A percentile compares a stretch with the other conserved stretches of the same genome.
Evolutionary conservation across 192 early-diverging fungal species (phyloP).

Genomic region (Cetraspora pellucida): DNA sequence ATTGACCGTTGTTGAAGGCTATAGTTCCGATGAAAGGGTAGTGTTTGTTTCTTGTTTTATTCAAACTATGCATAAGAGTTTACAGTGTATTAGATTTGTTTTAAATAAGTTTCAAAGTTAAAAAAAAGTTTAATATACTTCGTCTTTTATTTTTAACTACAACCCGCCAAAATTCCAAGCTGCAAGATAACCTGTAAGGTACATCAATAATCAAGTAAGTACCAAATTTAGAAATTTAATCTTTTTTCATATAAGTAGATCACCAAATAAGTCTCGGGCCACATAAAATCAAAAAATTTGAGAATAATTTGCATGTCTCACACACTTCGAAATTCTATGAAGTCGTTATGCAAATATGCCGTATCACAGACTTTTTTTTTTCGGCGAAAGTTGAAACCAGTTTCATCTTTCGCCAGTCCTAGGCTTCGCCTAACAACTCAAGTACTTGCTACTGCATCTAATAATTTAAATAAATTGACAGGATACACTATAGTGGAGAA

Average conservation of each 20-base stretch:
- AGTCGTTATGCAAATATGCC: background rate
- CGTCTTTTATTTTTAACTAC: no score
- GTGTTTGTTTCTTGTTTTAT: background rate
- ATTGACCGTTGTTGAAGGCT: no score
- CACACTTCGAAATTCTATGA: background rate
- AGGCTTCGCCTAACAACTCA: no score
- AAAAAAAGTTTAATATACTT: no score
- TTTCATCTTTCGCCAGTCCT: no score
- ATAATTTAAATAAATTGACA: slow-evolving; percentile 64
- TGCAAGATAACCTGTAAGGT: background rate
- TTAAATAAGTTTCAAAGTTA: no score
- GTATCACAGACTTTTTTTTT: background rate
- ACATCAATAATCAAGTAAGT: background rate
- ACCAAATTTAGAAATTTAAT: background rate
- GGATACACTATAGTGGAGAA: slow-evolving; percentile 69
- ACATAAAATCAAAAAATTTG: no score
- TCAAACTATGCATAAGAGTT: background rate
- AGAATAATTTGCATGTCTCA: background rate
- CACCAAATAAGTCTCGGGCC: background rate
- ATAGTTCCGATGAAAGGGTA: background rate
- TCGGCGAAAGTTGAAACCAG: no score
- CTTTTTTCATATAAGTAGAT: no score
- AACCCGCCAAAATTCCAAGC: no score
- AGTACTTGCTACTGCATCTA: background rate
- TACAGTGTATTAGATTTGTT: no score